Evolutionary conservation across 2,329 filamentous ascomycete genomes (phyloP).

Genomic region (Phyllosticta citrichinensis): DNA sequence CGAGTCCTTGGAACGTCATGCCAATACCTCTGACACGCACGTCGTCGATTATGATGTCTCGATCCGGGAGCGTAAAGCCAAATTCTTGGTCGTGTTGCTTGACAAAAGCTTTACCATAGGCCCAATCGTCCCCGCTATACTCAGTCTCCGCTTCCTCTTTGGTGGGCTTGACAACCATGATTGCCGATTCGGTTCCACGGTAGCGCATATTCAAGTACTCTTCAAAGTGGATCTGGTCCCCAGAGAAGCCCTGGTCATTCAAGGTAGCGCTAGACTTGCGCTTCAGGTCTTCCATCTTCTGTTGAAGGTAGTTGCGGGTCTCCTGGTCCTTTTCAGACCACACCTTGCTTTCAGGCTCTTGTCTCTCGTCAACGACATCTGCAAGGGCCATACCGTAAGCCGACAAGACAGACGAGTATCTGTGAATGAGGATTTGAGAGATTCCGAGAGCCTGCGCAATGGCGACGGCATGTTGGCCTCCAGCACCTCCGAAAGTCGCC

Average conservation of each 20-base stretch:
- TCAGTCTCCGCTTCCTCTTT: conserved; percentile 49
- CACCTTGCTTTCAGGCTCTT: conserved; percentile 59
- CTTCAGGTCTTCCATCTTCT: conserved; percentile 71
- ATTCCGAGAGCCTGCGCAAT: conserved; percentile 80
- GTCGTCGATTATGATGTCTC: conserved; percentile 85
- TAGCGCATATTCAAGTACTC: conserved; percentile 94
- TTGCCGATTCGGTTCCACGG: conserved; percentile 76
- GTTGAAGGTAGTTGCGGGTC: conserved; percentile 52
- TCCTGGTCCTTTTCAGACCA: conserved; percentile 47
- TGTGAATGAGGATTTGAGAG: conserved; percentile 72
- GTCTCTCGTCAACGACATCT: conserved; percentile 84
- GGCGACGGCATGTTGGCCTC: conserved; percentile 84
- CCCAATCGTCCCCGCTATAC: conserved; percentile 61
- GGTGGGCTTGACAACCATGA: conserved; percentile 75
- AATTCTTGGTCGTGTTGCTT: conserved; percentile 88
- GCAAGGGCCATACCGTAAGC: conserved; percentile 90
- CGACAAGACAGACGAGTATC: conserved; percentile 80
- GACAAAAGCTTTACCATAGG: conserved; percentile 75
- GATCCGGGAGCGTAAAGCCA: conserved; percentile 74
- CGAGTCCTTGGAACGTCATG: conserved; percentile 70
- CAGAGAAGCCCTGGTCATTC: conserved; percentile 67
- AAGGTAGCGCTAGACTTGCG: conserved; percentile 60
- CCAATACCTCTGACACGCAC: conserved; percentile 81
- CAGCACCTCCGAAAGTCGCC: conserved; percentile 85
- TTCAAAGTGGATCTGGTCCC: conserved; percentile 68